Conservation (phyloP, 441 rosid species). For the Geranium incanum region DNA sequence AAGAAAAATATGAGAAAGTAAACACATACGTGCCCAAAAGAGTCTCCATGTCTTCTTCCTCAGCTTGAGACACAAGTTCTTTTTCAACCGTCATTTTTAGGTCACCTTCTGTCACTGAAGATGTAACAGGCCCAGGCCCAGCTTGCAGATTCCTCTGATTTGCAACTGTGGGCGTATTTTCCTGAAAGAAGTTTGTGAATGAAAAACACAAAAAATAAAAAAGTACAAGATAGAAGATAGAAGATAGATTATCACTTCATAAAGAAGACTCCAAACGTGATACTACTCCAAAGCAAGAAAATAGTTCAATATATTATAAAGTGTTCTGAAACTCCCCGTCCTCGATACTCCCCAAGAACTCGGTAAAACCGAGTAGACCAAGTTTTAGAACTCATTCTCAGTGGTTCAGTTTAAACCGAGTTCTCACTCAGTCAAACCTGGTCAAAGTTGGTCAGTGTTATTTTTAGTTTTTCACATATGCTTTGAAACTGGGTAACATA, state of each 20-base stretch:
- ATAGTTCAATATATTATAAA: background rate
- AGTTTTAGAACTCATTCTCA: too few species aligned
- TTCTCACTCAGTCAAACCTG: too few species aligned
- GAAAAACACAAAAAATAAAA: constrained; percentile 17
- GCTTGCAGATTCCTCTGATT: constrained; percentile 54
- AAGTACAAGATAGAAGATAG: background rate
- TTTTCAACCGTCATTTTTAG: constrained; percentile 85
- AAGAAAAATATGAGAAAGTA: constrained; percentile 20
- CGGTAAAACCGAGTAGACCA: too few species aligned
- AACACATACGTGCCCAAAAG: constrained; percentile 78
- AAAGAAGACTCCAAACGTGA: background rate
- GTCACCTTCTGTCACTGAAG: constrained; percentile 54
- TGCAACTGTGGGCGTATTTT: constrained; percentile 64
- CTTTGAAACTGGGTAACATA: too few species aligned
- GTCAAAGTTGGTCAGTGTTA: too few species aligned
- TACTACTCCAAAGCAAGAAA: background rate
- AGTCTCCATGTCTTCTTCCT: constrained; percentile 99
- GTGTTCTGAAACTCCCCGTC: too few species aligned
- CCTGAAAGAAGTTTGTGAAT: constrained; percentile 39
- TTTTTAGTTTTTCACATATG: too few species aligned
- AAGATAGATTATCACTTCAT: background rate
- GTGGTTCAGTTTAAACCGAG: too few species aligned
- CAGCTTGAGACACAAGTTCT: constrained; percentile 93
- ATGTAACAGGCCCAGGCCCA: constrained; percentile 55
- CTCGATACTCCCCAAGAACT: too few species aligned